These are phyloP conservation scores for Tinospora cordifolia DNA, from an alignment of 164 flowering plant genomes.

Conservation along the genomic window DNA sequence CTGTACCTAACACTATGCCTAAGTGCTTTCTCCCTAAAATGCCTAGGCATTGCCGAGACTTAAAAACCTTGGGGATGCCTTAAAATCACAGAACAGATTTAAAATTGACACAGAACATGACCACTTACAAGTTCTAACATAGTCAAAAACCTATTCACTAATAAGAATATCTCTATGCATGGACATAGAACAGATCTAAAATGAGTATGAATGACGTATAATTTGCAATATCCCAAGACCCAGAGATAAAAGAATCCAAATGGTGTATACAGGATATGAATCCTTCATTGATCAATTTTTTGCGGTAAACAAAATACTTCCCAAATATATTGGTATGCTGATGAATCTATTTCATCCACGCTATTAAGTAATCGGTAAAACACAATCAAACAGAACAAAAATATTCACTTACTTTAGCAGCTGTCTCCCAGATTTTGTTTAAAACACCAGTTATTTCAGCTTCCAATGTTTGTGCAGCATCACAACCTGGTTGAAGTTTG, in stretches of 20 bases:
- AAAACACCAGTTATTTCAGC: conserved; percentile 48
- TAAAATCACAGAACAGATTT: too few relatives aligned
- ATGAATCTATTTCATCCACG: too few relatives aligned
- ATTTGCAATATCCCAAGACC: neutral
- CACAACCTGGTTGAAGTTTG: conserved; percentile 61
- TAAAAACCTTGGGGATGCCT: too few relatives aligned
- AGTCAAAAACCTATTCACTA: neutral
- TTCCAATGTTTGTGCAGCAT: conserved; percentile 86
- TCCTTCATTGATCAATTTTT: neutral
- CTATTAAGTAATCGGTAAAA: neutral
- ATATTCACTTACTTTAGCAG: conserved; percentile 46
- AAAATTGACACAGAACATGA: neutral
- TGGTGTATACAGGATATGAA: neutral
- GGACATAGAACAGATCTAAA: neutral
- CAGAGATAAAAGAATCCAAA: neutral
- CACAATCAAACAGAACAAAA: neutral
- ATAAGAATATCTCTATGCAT: neutral
- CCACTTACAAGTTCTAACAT: neutral
- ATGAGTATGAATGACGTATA: neutral
- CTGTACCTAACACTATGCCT: too few relatives aligned
- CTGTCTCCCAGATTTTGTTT: conserved; percentile 56
- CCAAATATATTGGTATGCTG: too few relatives aligned
- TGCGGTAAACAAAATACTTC: too few relatives aligned
- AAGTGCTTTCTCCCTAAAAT: too few relatives aligned
- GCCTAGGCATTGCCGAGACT: too few relatives aligned